Evolutionary conservation across 805 yeast species (phyloP), one percentile per base, ranked within the genome.

Genomic region (Tetrapisispora namnaoensis): DNA sequence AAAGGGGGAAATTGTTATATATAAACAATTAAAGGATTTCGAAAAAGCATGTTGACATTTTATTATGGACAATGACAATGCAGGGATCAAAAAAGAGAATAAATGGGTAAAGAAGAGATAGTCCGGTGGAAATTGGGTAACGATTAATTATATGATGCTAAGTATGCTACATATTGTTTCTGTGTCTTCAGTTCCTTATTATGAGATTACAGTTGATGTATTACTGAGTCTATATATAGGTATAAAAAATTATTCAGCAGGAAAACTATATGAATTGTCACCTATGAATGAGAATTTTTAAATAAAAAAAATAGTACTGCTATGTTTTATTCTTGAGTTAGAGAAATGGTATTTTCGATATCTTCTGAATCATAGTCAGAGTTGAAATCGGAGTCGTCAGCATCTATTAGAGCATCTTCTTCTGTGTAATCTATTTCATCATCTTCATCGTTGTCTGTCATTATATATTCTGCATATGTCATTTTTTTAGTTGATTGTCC

Each of bases 381-480:
- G 11, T 44, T 42, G 18, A 17, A 39, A 22, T 37, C 42, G 32
- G 14, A 14, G 5, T 27, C 18, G 13, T 44, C 54, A 21, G 44
- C 51, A 3, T 49, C 55, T 17, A 49, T 47, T 9, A 51, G 41
- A 2, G 53, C 53, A 28, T 51, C 55, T 4, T 44, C 51, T 16
- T 54, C 52, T 13, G 51, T 39, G 37, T 48, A 52, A 18, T 55
- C 58, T 20, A 42, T 51, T 20, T 48, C 51, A 28, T 54, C 54
- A 18, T 42, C 50, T 11, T 51, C 53, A 30, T 61, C 49, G 16
- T 41, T 35, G 30, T 35, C 44, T 55, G 55, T 45, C 47, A 53
- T 45, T 52, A 45, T 45, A 27, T 42, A 43, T 32, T 47, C 51
- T 1, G 67, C 58, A 24, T 61, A 64, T 17, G 58, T 49, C 11